Evolutionary conservation across 83 land plant genomes (phyloP), one percentile per base, ranked within the genome.

Genomic region (Picea abies): DNA sequence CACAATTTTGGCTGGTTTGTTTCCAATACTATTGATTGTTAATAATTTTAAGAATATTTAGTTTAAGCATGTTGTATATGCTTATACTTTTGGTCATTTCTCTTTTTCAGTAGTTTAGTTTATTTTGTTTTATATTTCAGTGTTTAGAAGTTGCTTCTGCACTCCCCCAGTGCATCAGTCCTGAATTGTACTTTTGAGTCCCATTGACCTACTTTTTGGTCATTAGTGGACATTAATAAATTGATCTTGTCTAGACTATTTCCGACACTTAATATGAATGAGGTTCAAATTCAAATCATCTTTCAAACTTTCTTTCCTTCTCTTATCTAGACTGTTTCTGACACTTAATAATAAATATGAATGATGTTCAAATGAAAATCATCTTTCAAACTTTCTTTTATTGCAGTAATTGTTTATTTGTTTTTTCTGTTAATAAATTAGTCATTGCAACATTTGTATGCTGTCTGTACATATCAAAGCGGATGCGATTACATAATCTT

Each of bases 1-100:
- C 94, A 79, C 83, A 84, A 67, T 85, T 86, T 49, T 92, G 94
- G 94, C 90, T 92, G 94, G 94, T 92, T 81, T 52, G 87, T 88
- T 29, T 72, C 71, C 32, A 19, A 52, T 9, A 6, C 25, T 47
- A 22, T 47, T n/a, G 35, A 9, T 37, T 68, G 9, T 47, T 47
- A 47, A 6, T 8, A 47, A 47, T 6, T 47, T 47, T 47, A 47
- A 47, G 52, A 47, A 47, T 47, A 47, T 6, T 47, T 8, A 47
- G 52, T 47, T 47, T 6, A 47, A 6, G 52, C 52, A 47, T 47
- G 8, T 47, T 47, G 52, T 8, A 47, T 47, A 47, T 7, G 52
- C 8, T 47, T 47, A 47, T 47, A 10, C 52, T 47, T 47, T 47
- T 7, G 52, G 52, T 47, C 9, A 47, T 47, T 47, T 47, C 52